A percentile compares a stretch with the other conserved stretches of the same genome.
Conservation (phyloP, 441 rosid genomes). For the Brassica balearica region DNA sequence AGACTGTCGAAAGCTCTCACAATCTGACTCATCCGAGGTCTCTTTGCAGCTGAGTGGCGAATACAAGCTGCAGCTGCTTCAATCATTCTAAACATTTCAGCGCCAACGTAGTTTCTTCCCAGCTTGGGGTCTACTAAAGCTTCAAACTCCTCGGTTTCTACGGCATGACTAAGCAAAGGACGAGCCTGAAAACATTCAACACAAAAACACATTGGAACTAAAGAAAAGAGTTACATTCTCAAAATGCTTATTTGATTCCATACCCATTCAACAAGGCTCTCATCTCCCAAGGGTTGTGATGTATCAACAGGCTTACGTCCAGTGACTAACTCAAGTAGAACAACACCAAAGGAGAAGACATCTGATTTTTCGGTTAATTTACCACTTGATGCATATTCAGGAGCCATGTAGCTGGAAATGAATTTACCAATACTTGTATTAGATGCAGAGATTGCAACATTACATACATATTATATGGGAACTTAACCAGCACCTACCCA, state of each 20-base stretch:
- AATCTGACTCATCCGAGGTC: conserved; percentile 96
- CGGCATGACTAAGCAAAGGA: conserved; percentile 73
- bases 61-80: conserved; percentile 92
- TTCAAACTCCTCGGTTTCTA: conserved; percentile 65
- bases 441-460: conserved; percentile 27
- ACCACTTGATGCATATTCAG: conserved; percentile 99
- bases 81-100: conserved; percentile 79
- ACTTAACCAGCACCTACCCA: conserved; percentile 59
- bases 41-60: conserved; percentile 81
- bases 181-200: conserved; percentile 66
- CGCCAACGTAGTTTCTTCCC: conserved; percentile 55
- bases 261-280: conserved; percentile 99
- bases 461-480: background rate
- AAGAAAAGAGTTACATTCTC: conserved; percentile 19
- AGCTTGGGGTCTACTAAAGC: conserved; percentile 74
- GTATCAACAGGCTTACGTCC: conserved; percentile 94
- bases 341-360: conserved; percentile 90
- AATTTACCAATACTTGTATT: conserved; percentile 2
- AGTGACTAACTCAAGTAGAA: conserved; percentile 92
- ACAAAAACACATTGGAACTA: background rate
- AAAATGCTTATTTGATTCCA: conserved; percentile 4
- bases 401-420: conserved; percentile 89
- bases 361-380: conserved; percentile 96
- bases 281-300: conserved; percentile 89
- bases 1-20: conserved; percentile 83